Percentiles rank a stretch among this genome's conserved stretches.
These are phyloP conservation scores for Penicillium atrosanguineum DNA, from an alignment of 495 filamentous ascomycete species.

Conservation along the genomic window DNA sequence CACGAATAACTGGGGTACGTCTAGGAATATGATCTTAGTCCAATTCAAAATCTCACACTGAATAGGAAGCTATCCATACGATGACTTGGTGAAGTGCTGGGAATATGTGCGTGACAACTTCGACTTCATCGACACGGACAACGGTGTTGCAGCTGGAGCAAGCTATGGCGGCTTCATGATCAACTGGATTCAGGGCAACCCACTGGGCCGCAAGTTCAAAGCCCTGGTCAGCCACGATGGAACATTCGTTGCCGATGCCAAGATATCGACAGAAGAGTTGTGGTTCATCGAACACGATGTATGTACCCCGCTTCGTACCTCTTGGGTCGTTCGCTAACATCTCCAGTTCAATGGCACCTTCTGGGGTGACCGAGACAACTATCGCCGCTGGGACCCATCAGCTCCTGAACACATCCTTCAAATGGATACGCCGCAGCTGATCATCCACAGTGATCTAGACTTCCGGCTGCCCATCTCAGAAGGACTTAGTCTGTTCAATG, in stretches of 20 bases:
- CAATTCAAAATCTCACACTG: neutral
- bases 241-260: constrained; percentile 41
- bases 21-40: neutral
- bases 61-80: constrained; percentile 46
- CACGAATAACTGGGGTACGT: constrained; percentile 46
- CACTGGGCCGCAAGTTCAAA: constrained; percentile 51
- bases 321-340: constrained; percentile 10
- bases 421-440: constrained; percentile 44
- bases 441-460: constrained; percentile 47
- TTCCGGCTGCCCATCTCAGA: constrained; percentile 43
- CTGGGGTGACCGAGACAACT: constrained; percentile 42
- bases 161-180: constrained; percentile 56
- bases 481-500: constrained; percentile 46
- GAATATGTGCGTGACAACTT: constrained; percentile 49
- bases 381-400: constrained; percentile 43
- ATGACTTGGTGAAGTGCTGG: constrained; percentile 52
- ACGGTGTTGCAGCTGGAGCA: constrained; percentile 48
- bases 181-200: constrained; percentile 57
- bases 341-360: constrained; percentile 43
- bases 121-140: constrained; percentile 47
- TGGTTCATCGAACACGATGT: constrained; percentile 44
- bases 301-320: constrained; percentile 8
- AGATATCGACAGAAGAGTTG: constrained; percentile 48
- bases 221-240: constrained; percentile 50
- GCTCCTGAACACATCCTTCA: constrained; percentile 33